phyloP scores from a whole-genome alignment of 2,329 filamentous ascomycete genomes.

The Cercospora citrullina region DNA sequence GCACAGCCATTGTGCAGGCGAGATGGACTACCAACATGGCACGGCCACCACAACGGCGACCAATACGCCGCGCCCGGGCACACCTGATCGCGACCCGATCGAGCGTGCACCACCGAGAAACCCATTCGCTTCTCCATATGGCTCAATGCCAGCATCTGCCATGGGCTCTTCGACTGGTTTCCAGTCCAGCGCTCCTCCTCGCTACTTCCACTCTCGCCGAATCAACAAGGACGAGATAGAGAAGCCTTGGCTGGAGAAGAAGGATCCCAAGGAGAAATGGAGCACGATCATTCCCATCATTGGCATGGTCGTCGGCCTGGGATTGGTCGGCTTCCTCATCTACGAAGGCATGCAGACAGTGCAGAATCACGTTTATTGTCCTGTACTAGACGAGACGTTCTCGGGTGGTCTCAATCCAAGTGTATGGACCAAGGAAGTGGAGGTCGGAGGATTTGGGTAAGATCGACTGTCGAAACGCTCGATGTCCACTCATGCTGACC shows the following conservation, averaged over 20 bases:
- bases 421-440: conserved; percentile 73
- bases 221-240: conserved; percentile 72
- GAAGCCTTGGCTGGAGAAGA: conserved; percentile 74
- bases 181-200: conserved; percentile 34
- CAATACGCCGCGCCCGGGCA: conserved; percentile 42
- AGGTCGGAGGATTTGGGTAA: conserved; percentile 74
- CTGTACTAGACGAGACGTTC: conserved; percentile 67
- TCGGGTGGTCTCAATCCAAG: conserved; percentile 54
- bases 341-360: conserved; percentile 74
- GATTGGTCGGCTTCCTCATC: conserved; percentile 67
- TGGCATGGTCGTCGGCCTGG: conserved; percentile 68
- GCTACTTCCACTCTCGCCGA: conserved; percentile 72
- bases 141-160: conserved; percentile 47
- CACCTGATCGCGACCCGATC: conserved; percentile 41
- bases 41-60: conserved; percentile 37
- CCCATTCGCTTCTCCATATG: conserved; percentile 45
- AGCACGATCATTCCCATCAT: conserved; percentile 75
- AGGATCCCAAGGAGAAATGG: conserved; percentile 80
- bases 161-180: conserved; percentile 46
- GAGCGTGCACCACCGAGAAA: conserved; percentile 33
- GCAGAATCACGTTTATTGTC: conserved; percentile 71
- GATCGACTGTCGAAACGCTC: conserved; percentile 32
- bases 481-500: conserved; percentile 19
- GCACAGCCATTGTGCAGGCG: conserved; percentile 6
- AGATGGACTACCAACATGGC: conserved; percentile 35